Evolutionary conservation across 2,329 filamentous ascomycete genomes (phyloP), one percentile per base, ranked within the genome.

Genomic region (Sporothrix variecibatus): DNA sequence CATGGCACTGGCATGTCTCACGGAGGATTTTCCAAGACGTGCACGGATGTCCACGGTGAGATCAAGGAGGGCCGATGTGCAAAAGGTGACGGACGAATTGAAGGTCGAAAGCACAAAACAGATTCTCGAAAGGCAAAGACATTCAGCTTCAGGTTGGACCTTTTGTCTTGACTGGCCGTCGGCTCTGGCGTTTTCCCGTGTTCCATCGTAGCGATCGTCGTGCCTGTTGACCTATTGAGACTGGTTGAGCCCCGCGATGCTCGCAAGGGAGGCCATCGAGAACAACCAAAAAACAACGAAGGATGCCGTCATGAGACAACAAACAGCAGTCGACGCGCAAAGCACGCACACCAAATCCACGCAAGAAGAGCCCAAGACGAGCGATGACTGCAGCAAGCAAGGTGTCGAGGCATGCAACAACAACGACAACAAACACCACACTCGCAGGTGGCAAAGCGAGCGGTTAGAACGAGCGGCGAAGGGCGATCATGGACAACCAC

Each of bases 1-100:
- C 65, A 53, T 53, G 65, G 43, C 43, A 53, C 62, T 43, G 38
- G 62, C 23, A 67, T 65, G 62, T 65, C 62, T 65, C 62, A 65
- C 62, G 12, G 62, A 43, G 62, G 38, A 28, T 40, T n/a, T n/a
- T 40, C 9, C 40, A 26, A 26, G 51, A 28, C 34, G 34, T 4
- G 8, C 5, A 34, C 5, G 34, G 34, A 8, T 4, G 43, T 46
- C 43, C 9, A 56, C 8, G 11, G 3, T 40, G 38, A 60, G 56
- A 60, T 49, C 43, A 49, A 49, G 43, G 43, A 15, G 20, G 43
- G 43, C 7, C 3, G 43, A 49, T 49, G 43, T 49, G 43, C 15
- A 34, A 20, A 17, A 7, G n/a, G 38, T 15, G 23, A 40, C 60
- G 1, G 58, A 65, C 38, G 23, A 28, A 28, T 46, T n/a, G 20